Percentiles rank a stretch among this genome's conserved stretches.
These are phyloP conservation scores for Pyrenophora seminiperda DNA, from an alignment of 2,329 filamentous ascomycete species.

Conservation along the genomic window DNA sequence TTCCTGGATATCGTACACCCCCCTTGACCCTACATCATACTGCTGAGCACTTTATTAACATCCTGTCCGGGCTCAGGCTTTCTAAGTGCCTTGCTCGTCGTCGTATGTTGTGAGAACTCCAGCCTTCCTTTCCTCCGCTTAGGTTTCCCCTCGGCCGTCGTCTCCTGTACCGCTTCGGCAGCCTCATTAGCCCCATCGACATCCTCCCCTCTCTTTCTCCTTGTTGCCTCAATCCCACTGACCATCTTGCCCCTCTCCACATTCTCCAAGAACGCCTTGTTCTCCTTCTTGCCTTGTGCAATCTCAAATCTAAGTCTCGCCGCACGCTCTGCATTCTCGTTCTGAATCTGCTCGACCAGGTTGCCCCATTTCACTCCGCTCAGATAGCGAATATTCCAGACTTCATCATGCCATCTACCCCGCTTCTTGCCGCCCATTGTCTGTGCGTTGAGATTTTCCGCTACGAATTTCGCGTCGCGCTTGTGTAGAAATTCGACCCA, in stretches of 20 bases:
- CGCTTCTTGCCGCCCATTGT: conserved; percentile 85
- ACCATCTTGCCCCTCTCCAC: conserved; percentile 81
- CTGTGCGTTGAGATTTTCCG: conserved; percentile 75
- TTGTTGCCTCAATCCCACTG: conserved; percentile 61
- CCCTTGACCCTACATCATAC: conserved; percentile 39
- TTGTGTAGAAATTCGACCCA: conserved; percentile 85
- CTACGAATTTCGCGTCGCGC: conserved; percentile 75
- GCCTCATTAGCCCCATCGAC: conserved; percentile 30
- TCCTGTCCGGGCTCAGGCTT: conserved; percentile 40
- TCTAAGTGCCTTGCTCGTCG: conserved; percentile 50
- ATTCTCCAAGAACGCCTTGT: conserved; percentile 79
- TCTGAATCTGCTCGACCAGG: conserved; percentile 75
- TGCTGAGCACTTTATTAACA: conserved; percentile 44
- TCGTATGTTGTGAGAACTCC: conserved; percentile 70
- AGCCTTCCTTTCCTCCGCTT: conserved; percentile 42
- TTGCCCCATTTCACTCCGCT: conserved; percentile 81
- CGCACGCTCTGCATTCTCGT: conserved; percentile 79
- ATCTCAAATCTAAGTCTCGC: conserved; percentile 80
- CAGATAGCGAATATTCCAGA: conserved; percentile 84
- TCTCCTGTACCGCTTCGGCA: conserved; percentile 8
- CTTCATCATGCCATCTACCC: conserved; percentile 80
- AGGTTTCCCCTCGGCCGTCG: conserved; percentile 28
- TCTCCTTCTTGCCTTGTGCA: conserved; percentile 74
- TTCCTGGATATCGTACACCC: conserved; percentile 16
- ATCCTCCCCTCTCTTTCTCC: conserved; percentile 57